Percentiles rank a stretch among this genome's conserved stretches.
Evolutionary conservation across 306 rosid species (phyloP).

Genomic region (Styphnolobium japonicum): DNA sequence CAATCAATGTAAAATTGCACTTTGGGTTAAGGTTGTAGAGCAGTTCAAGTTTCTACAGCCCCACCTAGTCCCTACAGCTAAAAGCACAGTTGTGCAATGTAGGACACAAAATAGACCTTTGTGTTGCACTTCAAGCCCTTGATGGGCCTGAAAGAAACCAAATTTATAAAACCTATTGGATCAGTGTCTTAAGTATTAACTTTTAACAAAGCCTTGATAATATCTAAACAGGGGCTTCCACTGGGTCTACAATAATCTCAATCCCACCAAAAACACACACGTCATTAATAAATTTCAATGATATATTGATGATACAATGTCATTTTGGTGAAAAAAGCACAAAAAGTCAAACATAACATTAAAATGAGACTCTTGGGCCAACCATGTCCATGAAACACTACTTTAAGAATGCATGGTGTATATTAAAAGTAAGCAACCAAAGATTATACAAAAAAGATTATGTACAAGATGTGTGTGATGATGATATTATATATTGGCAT

Average conservation of each 20-base stretch:
- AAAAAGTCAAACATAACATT: neutral
- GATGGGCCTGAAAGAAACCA: neutral
- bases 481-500: conserved; percentile 6
- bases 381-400: conserved; percentile 48
- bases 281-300: neutral
- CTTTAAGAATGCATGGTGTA: conserved; percentile 45
- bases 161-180: neutral
- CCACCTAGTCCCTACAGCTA: no score
- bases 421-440: conserved; percentile 44
- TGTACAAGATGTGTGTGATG: neutral
- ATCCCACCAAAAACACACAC: neutral
- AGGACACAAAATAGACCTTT: neutral
- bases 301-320: neutral
- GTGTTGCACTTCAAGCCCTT: neutral
- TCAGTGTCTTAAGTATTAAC: neutral
- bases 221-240: neutral
- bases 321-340: neutral
- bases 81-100: no score
- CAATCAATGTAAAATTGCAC: no score
- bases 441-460: neutral
- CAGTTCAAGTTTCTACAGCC: no score
- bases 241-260: neutral
- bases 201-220: neutral
- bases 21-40: no score
- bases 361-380: conserved; percentile 37